A percentile compares a stretch with the other conserved stretches of the same genome.
Evolutionary conservation across 2,329 filamentous ascomycete genomes (phyloP).

Genomic region (Xylaria digitata): DNA sequence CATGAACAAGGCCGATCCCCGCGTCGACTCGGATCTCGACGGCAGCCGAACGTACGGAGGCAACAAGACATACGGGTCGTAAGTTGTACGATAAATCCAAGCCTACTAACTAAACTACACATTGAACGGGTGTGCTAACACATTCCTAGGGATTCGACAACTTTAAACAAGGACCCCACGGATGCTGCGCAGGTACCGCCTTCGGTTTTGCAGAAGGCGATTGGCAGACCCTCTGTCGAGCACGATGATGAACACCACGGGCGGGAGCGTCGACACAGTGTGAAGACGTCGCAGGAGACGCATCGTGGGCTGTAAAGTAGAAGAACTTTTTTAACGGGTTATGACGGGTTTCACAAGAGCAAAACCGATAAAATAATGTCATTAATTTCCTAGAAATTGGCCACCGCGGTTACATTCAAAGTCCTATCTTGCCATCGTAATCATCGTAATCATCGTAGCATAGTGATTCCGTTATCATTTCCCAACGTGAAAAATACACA

Average conservation of each 20-base stretch:
- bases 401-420: constrained; percentile 3
- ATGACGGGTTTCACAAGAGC: constrained; percentile 9
- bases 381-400: constrained; percentile 25
- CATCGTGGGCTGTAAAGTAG: constrained; percentile 57
- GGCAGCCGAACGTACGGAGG: constrained; percentile 64
- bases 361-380: constrained; percentile 9
- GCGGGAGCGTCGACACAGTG: constrained; percentile 59
- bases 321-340: constrained; percentile 6
- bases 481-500: neutral
- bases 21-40: constrained; percentile 67
- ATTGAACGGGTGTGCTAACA: constrained; percentile 1
- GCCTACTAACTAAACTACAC: accelerated
- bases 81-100: constrained; percentile 48
- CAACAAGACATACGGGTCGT: constrained; percentile 62
- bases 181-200: constrained; percentile 69
- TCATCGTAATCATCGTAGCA: too few species aligned
- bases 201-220: constrained; percentile 60
- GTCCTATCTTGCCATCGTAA: too few species aligned
- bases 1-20: constrained; percentile 66
- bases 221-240: constrained; percentile 59
- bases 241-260: constrained; percentile 59
- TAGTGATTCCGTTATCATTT: too few species aligned
- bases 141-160: neutral
- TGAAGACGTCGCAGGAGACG: constrained; percentile 59
- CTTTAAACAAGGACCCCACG: constrained; percentile 57